Evolutionary conservation across 78 protist species (phyloP), one percentile per base, ranked within the genome.

Genomic region (Dictyostelium purpureum): DNA sequence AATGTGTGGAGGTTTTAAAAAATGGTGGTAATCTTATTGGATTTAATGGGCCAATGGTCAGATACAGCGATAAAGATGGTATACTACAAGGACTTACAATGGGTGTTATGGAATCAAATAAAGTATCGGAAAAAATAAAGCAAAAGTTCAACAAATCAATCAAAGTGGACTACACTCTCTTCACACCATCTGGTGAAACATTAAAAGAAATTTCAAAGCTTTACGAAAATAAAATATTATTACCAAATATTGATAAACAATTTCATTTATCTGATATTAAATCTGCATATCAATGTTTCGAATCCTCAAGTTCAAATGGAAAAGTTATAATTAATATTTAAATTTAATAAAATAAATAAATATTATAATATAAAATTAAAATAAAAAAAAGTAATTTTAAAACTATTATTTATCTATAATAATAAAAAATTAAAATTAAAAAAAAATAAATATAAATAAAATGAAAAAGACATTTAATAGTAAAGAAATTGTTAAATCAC

Each of bases 241-340:
- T 16, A 14, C 16, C 57, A 35, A 85, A 85, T 43, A 59, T 73
- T 31, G 81, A 49, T 33, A 42, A 70, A 54, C 28, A n/a, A 42
- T 54, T 85, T 57, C 7, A 47, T 33, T 42, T 85, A 24, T 12
- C 57, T 10, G 57, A 81, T 11, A 69, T 81, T 16, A 45, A 69
- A 69, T n/a, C 67, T 67, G 90, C 80, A 28, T 81, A 81, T 61
- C 31, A 49, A 21, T 69, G 19, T 40, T 81, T 33, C 54, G 61
- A 70, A 54, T 35, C 47, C 52, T 76, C 78, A 51, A 47, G 54
- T 67, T 49, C 90, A 66, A 81, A 81, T 81, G 90, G 90, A 18
- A 81, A 81, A 54, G 40, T 81, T 40, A 63, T 81, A 37, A 67
- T 81, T 33, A 59, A 66, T 51, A 28, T 57, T 43, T 6, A 26